Evolutionary conservation across 805 yeast genomes (phyloP), one percentile per base, ranked within the genome.

Genomic region (Sugiyamaella smithiae): DNA sequence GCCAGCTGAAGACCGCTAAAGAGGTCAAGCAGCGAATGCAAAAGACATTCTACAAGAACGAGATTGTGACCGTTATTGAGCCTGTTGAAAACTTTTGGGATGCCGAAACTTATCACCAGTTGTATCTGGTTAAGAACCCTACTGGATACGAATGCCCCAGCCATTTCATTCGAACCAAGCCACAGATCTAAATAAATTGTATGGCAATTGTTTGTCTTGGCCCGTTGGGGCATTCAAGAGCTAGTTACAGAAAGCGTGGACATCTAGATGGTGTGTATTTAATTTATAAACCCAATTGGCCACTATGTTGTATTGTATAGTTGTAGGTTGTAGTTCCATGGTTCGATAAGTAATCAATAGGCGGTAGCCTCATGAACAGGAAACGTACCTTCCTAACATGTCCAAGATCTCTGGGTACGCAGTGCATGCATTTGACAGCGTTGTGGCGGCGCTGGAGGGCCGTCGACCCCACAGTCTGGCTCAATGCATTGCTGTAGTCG

Each of bases 71-170:
- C 1, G 69, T 68, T 40, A 78, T 90, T 45, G 85, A 80, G 61
- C 84, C 86, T 6, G 75, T 88, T 40, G 64, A 71, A 44, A 73
- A 72, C 51, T 93, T 87, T 75, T 84, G 82, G 72, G 97, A 90
- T 63, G 98, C 97, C n/a, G 99, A 91, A 67, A 90, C 82, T 31
- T 91, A 90, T 65, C 99, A 91, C 66, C 98, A 91, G 65, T 62
- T 75, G 53, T 91, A 93, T 65, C 72, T 91, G 59, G 75, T 76
- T 49, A 82, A 80, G 60, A 88, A 91, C 64, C 95, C 97, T 2
- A 67, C 70, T 3, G 97, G 97, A 4, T 88, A 90, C 66, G 87
- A 85, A 51, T 91, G 98, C 65, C 91, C 96, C 17, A 81, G 91
- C 3, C 98, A 91, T 63, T 89, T 76, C 57, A 64, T 87, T 47